Conservation (phyloP, 169 alveolate species). For the Fabrea salina region DNA sequence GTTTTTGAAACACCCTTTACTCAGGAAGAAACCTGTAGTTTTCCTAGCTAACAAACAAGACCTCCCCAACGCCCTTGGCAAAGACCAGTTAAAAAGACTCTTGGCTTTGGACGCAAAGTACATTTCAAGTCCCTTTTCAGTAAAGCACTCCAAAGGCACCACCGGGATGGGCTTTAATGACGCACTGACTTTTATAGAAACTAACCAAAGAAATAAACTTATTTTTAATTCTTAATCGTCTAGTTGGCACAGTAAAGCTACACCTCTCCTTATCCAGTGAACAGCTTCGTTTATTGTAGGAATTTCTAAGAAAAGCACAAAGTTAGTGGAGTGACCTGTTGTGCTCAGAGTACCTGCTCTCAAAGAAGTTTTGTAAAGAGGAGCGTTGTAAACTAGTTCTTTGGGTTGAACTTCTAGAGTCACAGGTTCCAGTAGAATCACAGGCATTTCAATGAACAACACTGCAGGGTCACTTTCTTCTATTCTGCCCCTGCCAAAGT, state of each 20-base stretch:
- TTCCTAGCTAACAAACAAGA: slow-evolving; percentile 65
- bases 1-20: slow-evolving; percentile 37
- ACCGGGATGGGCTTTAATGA: not conserved
- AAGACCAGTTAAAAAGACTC: slow-evolving; percentile 21
- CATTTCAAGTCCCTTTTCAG: not conserved
- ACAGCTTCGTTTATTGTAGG: slow-evolving; percentile 68
- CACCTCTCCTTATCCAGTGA: slow-evolving; percentile 89
- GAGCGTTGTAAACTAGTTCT: slow-evolving; percentile 68
- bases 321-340: slow-evolving; percentile 85
- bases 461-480: slow-evolving; percentile 76
- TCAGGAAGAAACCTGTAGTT: slow-evolving; percentile 40
- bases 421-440: slow-evolving; percentile 82
- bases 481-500: slow-evolving; percentile 57
- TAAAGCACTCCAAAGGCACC: not conserved
- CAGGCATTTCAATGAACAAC: slow-evolving; percentile 81
- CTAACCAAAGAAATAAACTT: not conserved
- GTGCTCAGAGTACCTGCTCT: slow-evolving; percentile 85
- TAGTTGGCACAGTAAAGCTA: slow-evolving; percentile 78
- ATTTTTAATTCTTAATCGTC: slow-evolving; percentile 65
- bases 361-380: slow-evolving; percentile 84
- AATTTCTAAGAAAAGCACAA: slow-evolving; percentile 69
- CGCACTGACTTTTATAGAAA: not conserved
- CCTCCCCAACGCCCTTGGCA: slow-evolving; percentile 40
- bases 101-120: slow-evolving; percentile 28
- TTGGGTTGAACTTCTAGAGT: slow-evolving; percentile 35